Evolutionary conservation across 2,329 filamentous ascomycete genomes (phyloP), one percentile per base, ranked within the genome.

Genomic region (Aspergillus pseudoviridinutans): DNA sequence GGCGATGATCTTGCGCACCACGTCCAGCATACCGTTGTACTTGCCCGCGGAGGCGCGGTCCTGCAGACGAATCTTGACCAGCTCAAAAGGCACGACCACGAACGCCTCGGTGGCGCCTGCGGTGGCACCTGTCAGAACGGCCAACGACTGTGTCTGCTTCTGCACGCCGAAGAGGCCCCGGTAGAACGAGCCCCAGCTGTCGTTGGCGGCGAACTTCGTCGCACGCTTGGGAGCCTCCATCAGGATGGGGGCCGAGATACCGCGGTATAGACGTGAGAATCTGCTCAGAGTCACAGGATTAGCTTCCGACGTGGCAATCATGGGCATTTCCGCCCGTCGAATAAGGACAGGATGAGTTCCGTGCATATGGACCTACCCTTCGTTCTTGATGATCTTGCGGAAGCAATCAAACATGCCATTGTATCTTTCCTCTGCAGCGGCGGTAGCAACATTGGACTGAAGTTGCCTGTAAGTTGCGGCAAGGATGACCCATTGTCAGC

Each of bases 361-460:
- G 32, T 35, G 32, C 51, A 29, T 51, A 24, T n/a, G 38, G 14
- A 66, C 82, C 64, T 85, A 95, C 91, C 94, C 94, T 81, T 99
- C 94, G 75, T 95, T 88, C 78, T 86, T 89, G 76, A 99, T 86
- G 71, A 99, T 99, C 85, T 99, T 99, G 72, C 86, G 84, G 83
- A 99, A 96, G 82, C 93, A 97, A 78, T 99, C 94, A 58, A 97
- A 73, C 92, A 97, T 99, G 83, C 94, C 91, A 80, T 86, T 96
- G 84, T 99, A 97, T 67, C 84, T 81, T 69, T 97, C 94, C 64
- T 87, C 87, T 58, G 91, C 91, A 10, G 74, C 66, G 24, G 82
- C 79, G 47, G 82, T 85, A 65, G 81, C 83, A 69, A 88, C 88
- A 54, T 89, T 89, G 44, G 44, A 47, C 80, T 97, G 92, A 57